Conservation (phyloP, 169 alveolate genomes). For the Amoebophrya sp. region DNA sequence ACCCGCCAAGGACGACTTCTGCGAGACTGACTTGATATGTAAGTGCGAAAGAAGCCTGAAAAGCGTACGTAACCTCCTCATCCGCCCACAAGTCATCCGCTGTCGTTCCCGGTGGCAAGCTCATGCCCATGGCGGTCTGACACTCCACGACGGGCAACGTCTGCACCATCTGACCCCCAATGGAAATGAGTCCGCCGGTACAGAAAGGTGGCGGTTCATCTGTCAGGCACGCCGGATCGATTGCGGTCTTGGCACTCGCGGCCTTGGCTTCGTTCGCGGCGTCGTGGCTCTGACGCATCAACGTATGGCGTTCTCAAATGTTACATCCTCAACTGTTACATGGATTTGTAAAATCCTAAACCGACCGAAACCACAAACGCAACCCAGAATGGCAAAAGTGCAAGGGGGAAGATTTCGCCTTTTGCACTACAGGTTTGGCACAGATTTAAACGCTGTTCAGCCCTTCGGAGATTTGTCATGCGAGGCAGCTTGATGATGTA, state of each 20-base stretch:
- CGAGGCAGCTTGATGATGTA: no score
- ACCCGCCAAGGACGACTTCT: background rate
- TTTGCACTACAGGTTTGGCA: no score
- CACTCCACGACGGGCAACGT: background rate
- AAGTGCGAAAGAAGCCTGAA: background rate
- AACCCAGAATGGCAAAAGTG: no score
- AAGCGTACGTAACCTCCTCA: background rate
- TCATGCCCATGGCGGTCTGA: background rate
- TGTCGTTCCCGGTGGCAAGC: background rate
- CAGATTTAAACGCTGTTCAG: no score
- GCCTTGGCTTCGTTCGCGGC: background rate
- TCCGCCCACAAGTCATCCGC: slow-evolving; percentile 9
- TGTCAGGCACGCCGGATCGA: background rate
- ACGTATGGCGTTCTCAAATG: no score
- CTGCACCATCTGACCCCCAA: background rate
- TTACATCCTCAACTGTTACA: no score
- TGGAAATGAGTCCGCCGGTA: background rate
- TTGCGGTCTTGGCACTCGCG: background rate
- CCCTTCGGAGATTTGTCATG: no score
- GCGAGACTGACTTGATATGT: background rate
- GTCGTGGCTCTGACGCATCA: background rate
- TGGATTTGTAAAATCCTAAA: no score
- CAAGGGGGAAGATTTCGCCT: no score
- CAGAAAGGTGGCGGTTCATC: slow-evolving; percentile 3
- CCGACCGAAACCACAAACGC: no score